Evolutionary conservation across 345 rosid species (phyloP).

Genomic region (Citrus hindsii): DNA sequence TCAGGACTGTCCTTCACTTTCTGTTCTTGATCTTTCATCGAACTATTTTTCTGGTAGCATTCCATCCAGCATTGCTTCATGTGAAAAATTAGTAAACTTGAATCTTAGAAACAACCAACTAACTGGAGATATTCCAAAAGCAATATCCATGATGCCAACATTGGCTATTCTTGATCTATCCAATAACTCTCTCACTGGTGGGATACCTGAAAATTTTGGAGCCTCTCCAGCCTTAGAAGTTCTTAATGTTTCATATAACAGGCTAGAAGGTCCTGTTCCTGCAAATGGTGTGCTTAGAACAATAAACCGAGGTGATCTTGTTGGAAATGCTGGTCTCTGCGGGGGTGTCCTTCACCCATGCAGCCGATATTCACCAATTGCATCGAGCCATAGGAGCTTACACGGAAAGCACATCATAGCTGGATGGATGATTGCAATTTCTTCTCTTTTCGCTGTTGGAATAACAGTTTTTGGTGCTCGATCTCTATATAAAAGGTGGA

Average conservation of each 20-base stretch:
- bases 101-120: slow-evolving; percentile 65
- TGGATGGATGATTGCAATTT: slow-evolving; percentile 66
- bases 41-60: slow-evolving; percentile 68
- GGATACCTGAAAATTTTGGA: slow-evolving; percentile 75
- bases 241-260: slow-evolving; percentile 79
- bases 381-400: slow-evolving; percentile 35
- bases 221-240: slow-evolving; percentile 76
- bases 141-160: slow-evolving; percentile 72
- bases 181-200: slow-evolving; percentile 71
- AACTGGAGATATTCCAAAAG: slow-evolving; percentile 64
- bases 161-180: slow-evolving; percentile 86
- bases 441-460: slow-evolving; percentile 49
- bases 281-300: slow-evolving; percentile 67
- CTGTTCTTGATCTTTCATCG: slow-evolving; percentile 76
- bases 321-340: slow-evolving; percentile 75
- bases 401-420: slow-evolving; percentile 50
- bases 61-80: slow-evolving; percentile 83
- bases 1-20: slow-evolving; percentile 89
- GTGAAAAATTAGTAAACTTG: slow-evolving; percentile 66
- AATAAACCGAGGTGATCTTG: slow-evolving; percentile 72
- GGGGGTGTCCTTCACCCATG: slow-evolving; percentile 82
- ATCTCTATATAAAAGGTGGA: slow-evolving; percentile 52
- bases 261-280: slow-evolving; percentile 79
- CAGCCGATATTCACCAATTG: slow-evolving; percentile 21
- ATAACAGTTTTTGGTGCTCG: slow-evolving; percentile 40